A percentile compares a stretch with the other conserved stretches of the same genome.
These are phyloP conservation scores for Diaporthe velutina DNA, from an alignment of 2,329 filamentous ascomycete genomes.

Conservation along the genomic window DNA sequence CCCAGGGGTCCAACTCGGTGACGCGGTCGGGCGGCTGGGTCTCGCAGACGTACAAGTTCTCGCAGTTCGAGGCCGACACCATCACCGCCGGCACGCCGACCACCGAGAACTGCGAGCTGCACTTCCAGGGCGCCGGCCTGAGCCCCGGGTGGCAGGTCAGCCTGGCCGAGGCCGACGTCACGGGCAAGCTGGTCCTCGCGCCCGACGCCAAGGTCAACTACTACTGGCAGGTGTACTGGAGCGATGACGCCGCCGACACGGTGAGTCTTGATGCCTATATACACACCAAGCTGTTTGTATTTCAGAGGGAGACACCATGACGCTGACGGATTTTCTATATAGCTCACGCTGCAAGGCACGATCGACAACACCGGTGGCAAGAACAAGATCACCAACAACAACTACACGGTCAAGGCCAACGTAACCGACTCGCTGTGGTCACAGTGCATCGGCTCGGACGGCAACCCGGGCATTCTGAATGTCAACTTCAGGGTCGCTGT, in stretches of 20 bases:
- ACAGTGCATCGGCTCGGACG: conserved; percentile 49
- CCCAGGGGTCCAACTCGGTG: conserved; percentile 49
- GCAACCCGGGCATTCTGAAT: conserved; percentile 54
- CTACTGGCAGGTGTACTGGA: conserved; percentile 53
- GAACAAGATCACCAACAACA: conserved; percentile 41
- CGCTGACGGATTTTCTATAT: neutral
- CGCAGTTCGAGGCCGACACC: conserved; percentile 41
- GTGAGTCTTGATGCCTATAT: conserved; percentile 43
- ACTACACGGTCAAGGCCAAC: conserved; percentile 47
- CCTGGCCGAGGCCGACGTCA: conserved; percentile 49
- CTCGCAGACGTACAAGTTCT: conserved; percentile 46
- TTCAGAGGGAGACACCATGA: neutral
- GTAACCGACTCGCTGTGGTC: conserved; percentile 50
- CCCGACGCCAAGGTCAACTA: conserved; percentile 46
- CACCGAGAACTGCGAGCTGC: conserved; percentile 54
- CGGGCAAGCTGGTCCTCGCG: conserved; percentile 47
- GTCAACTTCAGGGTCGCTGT: conserved; percentile 57
- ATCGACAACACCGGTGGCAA: conserved; percentile 44
- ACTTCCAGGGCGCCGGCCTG: conserved; percentile 49
- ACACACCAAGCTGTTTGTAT: rapidly evolving
- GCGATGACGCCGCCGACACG: conserved; percentile 50
- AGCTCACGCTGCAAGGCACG: conserved; percentile 48
- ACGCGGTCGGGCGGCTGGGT: conserved; percentile 48
- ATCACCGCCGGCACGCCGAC: conserved; percentile 39
- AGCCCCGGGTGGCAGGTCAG: conserved; percentile 55